These are phyloP conservation scores for Casaregolazyma lundiana DNA, from an alignment of 1,139 yeast species.

Conservation along the genomic window DNA sequence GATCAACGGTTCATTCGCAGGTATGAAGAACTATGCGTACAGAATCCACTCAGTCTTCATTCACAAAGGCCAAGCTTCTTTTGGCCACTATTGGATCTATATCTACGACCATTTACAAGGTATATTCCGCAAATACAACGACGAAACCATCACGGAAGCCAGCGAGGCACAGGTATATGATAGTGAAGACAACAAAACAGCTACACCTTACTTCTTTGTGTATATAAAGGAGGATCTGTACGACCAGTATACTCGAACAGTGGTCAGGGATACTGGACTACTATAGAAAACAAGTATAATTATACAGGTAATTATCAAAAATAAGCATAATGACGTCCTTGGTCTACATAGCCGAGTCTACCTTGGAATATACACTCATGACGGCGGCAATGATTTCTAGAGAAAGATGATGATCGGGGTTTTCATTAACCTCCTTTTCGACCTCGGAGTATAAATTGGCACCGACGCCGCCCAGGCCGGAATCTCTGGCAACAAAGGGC, in stretches of 20 bases:
- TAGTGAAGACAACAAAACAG: constrained; percentile 54
- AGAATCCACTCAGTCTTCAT: constrained; percentile 86
- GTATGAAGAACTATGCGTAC: constrained; percentile 64
- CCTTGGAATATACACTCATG: constrained; percentile 33
- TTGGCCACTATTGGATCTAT: constrained; percentile 96
- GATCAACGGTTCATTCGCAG: constrained; percentile 56
- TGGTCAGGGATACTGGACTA: constrained; percentile 20
- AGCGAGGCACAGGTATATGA: constrained; percentile 70
- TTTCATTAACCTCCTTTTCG: constrained; percentile 54
- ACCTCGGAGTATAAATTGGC: constrained; percentile 69
- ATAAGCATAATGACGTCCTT: not conserved
- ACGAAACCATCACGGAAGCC: constrained; percentile 82
- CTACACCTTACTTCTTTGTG: constrained; percentile 89
- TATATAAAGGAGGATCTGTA: constrained; percentile 67
- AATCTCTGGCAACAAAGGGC: constrained; percentile 66
- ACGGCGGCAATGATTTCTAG: constrained; percentile 92
- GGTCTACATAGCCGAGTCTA: constrained; percentile 31
- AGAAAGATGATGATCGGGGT: constrained; percentile 60
- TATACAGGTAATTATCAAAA: not conserved
- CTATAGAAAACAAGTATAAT: constrained; percentile 1
- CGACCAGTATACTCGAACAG: constrained; percentile 59
- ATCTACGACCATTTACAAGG: constrained; percentile 67
- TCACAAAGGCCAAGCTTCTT: constrained; percentile 92
- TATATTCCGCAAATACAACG: constrained; percentile 84
- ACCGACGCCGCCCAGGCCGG: constrained; percentile 61